phyloP scores from a whole-genome alignment of 2,329 filamentous ascomycete species.

The Fusarium devonianum region DNA sequence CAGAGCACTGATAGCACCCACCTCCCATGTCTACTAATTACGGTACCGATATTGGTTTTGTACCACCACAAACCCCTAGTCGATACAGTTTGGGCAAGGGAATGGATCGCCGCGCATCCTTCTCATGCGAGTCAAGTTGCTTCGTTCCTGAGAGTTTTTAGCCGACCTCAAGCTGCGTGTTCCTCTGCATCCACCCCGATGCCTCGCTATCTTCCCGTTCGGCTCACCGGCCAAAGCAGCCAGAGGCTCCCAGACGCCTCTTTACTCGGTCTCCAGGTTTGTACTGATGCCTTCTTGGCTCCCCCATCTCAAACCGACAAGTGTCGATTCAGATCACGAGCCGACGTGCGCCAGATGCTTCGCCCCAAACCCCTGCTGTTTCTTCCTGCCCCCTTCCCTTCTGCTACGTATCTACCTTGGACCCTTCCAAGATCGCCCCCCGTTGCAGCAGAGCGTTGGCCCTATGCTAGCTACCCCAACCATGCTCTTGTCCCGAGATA shows the following conservation, averaged over 20 bases:
- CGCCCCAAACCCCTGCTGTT: slow-evolving; percentile 24
- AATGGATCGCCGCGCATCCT: slow-evolving; percentile 16
- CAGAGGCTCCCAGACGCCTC: slow-evolving; percentile 12
- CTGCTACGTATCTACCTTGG: slow-evolving; percentile 20
- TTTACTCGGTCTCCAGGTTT: slow-evolving; percentile 26
- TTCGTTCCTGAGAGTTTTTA: slow-evolving; percentile 23
- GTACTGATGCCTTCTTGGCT: slow-evolving; percentile 9
- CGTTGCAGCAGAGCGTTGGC: slow-evolving; percentile 29
- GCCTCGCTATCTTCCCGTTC: slow-evolving; percentile 27
- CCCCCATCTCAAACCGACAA: slow-evolving; percentile 20
- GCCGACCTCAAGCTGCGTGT: slow-evolving; percentile 10
- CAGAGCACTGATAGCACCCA: no score
- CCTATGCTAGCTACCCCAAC: slow-evolving; percentile 27
- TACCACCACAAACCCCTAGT: slow-evolving; percentile 15
- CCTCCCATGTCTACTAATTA: no score
- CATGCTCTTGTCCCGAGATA: slow-evolving; percentile 26
- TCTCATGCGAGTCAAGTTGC: slow-evolving; percentile 30
- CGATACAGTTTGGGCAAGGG: slow-evolving; percentile 21
- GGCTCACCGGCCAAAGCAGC: slow-evolving; percentile 35
- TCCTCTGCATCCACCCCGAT: slow-evolving; percentile 21
- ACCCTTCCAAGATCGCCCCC: slow-evolving; percentile 22
- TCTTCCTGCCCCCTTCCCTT: no score
- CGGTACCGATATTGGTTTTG: slow-evolving; percentile 13
- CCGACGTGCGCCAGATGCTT: slow-evolving; percentile 34
- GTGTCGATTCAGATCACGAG: slow-evolving; percentile 37